phyloP scores from a whole-genome alignment of 2,329 filamentous ascomycete species.

The Chalara sp. region DNA sequence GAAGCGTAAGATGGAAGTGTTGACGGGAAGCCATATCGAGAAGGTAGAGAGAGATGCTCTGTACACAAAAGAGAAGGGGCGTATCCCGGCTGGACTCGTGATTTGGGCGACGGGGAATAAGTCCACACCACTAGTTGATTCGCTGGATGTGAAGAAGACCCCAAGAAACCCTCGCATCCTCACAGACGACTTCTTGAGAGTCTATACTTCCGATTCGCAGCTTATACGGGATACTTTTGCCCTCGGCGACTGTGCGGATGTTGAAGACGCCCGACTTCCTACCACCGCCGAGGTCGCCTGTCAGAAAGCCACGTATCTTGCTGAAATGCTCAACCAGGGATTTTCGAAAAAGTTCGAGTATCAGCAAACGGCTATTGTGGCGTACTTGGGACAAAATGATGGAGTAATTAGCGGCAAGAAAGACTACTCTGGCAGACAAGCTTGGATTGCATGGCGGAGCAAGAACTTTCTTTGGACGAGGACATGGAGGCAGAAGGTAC shows the following conservation, averaged over 20 bases:
- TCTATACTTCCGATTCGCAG: constrained; percentile 8
- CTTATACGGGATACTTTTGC: constrained; percentile 24
- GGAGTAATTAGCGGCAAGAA: constrained; percentile 13
- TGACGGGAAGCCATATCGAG: constrained; percentile 24
- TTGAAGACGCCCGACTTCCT: constrained; percentile 10
- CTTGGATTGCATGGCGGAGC: constrained; percentile 19
- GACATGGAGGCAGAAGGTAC: constrained; percentile 14
- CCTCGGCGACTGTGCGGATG: constrained; percentile 25
- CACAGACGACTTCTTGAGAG: constrained; percentile 12
- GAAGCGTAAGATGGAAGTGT: constrained; percentile 30
- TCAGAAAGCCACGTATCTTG: constrained; percentile 14
- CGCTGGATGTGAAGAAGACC: constrained; percentile 19
- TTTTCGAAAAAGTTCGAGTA: constrained; percentile 11
- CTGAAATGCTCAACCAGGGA: constrained; percentile 3
- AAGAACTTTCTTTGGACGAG: constrained; percentile 16
- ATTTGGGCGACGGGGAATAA: constrained; percentile 18
- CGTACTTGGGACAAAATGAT: constrained; percentile 15
- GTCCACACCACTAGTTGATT: constrained; percentile 16
- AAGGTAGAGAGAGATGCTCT: constrained; percentile 10
- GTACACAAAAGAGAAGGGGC: constrained; percentile 11
- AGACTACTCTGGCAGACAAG: constrained; percentile 12
- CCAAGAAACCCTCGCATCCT: constrained; percentile 11
- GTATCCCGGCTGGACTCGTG: constrained; percentile 6
- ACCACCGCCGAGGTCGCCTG: constrained; percentile 15
- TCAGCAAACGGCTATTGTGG: constrained; percentile 12